Evolutionary conservation across 2,329 filamentous ascomycete genomes (phyloP), one percentile per base, ranked within the genome.

Genomic region (Aspergillus terreus): DNA sequence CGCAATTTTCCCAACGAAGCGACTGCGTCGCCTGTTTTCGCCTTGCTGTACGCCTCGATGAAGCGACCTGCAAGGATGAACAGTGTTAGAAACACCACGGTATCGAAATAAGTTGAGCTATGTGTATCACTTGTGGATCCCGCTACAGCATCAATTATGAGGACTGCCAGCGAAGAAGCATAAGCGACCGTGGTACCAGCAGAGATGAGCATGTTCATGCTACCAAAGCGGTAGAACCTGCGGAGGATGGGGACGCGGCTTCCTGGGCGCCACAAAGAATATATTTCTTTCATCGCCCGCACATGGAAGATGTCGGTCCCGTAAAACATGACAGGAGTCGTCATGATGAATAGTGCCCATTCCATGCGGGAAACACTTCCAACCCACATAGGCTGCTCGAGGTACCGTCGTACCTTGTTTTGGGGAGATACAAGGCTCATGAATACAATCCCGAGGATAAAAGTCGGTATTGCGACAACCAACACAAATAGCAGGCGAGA

Each of bases 171-270:
- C 0, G 90, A 95, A 0, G 90, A 86, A 55, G 95, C 76, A 67
- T 95, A 96, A 1, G 92, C 92, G 54, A 96, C 90, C 2, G 84
- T 87, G 0, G 92, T 95, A 5, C 91, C 92, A 2, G 95, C 79
- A 6, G 88, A 94, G 71, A 96, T 92, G 53, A 96, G 80, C 75
- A 95, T 87, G 66, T 95, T 95, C 92, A 96, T 96, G 74, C 91
- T 96, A 7, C 92, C 92, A 63, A 96, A 96, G n/a, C 88, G 85
- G 68, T 91, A 90, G 64, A 96, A 92, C 12, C 92, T 80, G 59
- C 86, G 82, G 14, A 88, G 61, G 4, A 95, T 67, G 0, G 90
- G 88, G 1, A 86, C 86, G 35, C 80, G 82, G 65, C 90, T 95
- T 25, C 84, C 82, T 2, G 76, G 83, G 19, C 87, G 81, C 92